Conservation (phyloP, 805 yeast genomes). For the Saccharomycopsis olivae region DNA sequence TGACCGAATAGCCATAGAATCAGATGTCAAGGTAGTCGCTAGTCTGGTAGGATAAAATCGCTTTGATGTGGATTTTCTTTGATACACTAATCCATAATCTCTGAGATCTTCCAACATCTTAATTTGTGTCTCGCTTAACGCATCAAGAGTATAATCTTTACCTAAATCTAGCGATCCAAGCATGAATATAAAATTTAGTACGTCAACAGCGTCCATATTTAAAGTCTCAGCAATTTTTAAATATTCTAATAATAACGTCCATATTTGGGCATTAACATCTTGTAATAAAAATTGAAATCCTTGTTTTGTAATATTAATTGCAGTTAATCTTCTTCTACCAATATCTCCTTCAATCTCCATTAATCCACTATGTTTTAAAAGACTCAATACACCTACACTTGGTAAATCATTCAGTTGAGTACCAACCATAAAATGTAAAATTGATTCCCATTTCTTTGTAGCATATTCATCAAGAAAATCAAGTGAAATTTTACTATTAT, state of each 20-base stretch:
- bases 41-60: slow-evolving; percentile 84
- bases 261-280: slow-evolving; percentile 86
- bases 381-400: slow-evolving; percentile 67
- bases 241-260: slow-evolving; percentile 86
- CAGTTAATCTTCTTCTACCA: slow-evolving; percentile 1
- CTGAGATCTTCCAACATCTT: slow-evolving; percentile 81
- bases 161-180: slow-evolving; percentile 90
- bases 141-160: slow-evolving; percentile 63
- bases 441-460: slow-evolving; percentile 84
- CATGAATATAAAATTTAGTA: slow-evolving; percentile 85
- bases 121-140: slow-evolving; percentile 69
- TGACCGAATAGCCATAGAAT: slow-evolving; percentile 55
- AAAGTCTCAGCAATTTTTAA: slow-evolving; percentile 72
- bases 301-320: slow-evolving; percentile 55
- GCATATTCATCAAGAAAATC: slow-evolving; percentile 71
- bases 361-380: slow-evolving; percentile 70
- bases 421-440: slow-evolving; percentile 96
- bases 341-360: slow-evolving; percentile 53
- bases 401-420: slow-evolving; percentile 64
- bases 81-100: slow-evolving; percentile 86
- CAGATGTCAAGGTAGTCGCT: slow-evolving; percentile 85
- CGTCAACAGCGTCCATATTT: slow-evolving; percentile 94
- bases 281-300: slow-evolving; percentile 93
- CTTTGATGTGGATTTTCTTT: slow-evolving; percentile 42
- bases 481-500: slow-evolving; percentile 36